phyloP scores from a whole-genome alignment of 352 stramenopile species.

The Lagenidium giganteum region DNA sequence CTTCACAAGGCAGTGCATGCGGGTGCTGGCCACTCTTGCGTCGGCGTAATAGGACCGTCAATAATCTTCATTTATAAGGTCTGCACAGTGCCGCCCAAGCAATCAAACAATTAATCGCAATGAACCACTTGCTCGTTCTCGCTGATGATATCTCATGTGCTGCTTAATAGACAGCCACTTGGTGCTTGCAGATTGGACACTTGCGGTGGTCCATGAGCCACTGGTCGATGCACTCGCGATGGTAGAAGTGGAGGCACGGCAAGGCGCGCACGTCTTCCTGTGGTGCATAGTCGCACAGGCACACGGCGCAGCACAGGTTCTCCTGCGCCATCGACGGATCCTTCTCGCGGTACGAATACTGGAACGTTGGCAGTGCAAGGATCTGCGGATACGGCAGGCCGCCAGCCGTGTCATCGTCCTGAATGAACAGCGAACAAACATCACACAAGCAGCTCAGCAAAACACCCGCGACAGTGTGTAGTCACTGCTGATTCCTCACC shows the following conservation, averaged over 20 bases:
- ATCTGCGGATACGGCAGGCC: constrained; percentile 82
- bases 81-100: too few species aligned
- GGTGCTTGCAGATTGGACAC: constrained; percentile 85
- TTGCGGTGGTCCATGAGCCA: constrained; percentile 84
- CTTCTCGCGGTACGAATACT: constrained; percentile 45
- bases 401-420: constrained; percentile 21
- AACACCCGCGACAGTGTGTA: background rate
- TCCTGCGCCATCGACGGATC: constrained; percentile 3
- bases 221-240: constrained; percentile 88
- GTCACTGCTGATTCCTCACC: constrained; percentile 20
- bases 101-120: too few species aligned
- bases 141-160: background rate
- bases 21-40: constrained; percentile 29
- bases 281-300: constrained; percentile 69
- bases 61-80: background rate
- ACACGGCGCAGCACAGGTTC: too few species aligned
- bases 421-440: background rate
- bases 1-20: constrained; percentile 35
- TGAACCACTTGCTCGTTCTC: too few species aligned
- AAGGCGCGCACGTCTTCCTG: constrained; percentile 78
- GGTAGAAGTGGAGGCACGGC: constrained; percentile 86
- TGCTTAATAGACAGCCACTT: constrained; percentile 63
- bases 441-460: background rate
- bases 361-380: constrained; percentile 71
- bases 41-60: constrained; percentile 12